Base-by-base conservation (phyloP, 192 early-diverging fungal species). In the Pecoramyces ruminantium region DNA sequence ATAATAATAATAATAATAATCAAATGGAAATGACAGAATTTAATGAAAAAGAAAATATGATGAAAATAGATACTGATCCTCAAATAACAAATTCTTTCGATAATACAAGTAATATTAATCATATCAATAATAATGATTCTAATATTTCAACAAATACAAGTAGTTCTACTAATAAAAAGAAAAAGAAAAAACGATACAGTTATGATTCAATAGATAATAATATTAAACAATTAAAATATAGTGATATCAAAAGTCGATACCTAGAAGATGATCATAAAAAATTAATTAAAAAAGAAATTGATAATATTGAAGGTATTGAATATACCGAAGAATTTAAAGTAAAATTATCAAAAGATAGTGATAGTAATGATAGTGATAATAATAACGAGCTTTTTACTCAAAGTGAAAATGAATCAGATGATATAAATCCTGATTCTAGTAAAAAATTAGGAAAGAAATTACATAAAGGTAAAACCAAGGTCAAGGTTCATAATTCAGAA, bases 381-480 rank as follows among this genome's bases (percentile, higher is more conserved):
- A 25, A 67, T 9, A 67, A 67, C n/a, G 51, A 67, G 25, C 51
- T 67, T 67, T 67, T 67, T n/a, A 67, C 51, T 9, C 78, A 39
- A 30, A 79, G 80, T 86, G 21, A 82, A 83, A 77, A 81, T 51
- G 27, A 79, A 88, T 29, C 78, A 13, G 51, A 38, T 82, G 6
- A 29, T 28, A 28, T 34, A 13, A 30, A n/a, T 77, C 0, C 3
- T 0, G 80, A 81, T 29, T 34, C 29, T 21, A 79, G 80, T 16
- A 78, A 77, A 78, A 58, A 81, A 12, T 82, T 82, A 79, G 80
- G 81, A 42, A 78, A 81, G 14, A 38, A 78, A 28, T 79, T 27
- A 17, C 15, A 58, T 1, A 79, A 40, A 18, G 78, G 77, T 8
- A 29, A 39, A 29, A 0, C 17, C n/a, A n/a, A n/a, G n/a, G n/a